Evolutionary conservation across 768 basidiomycete species (phyloP).

Genomic region (Hysterangium stoloniferum): DNA sequence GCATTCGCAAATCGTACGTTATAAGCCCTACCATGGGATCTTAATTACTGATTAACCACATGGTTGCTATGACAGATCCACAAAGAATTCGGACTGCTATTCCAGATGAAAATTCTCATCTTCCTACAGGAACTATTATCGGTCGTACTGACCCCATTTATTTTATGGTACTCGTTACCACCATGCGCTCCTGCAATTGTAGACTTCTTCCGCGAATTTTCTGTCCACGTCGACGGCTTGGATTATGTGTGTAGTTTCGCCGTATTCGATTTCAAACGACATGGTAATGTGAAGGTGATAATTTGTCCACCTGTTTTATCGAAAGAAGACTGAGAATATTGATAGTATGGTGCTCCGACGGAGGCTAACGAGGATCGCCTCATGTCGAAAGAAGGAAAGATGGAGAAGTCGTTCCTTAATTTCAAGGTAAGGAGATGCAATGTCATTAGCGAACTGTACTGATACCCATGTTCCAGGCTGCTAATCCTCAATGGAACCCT

Average conservation of each 20-base stretch:
- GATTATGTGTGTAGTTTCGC: slow-evolving; percentile 98
- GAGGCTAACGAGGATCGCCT: slow-evolving; percentile 60
- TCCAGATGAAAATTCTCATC: slow-evolving; percentile 84
- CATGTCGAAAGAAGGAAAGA: slow-evolving; percentile 89
- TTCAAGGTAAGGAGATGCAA: slow-evolving; percentile 57
- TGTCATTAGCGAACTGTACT: neutral
- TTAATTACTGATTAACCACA: slow-evolving; percentile 7
- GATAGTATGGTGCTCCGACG: slow-evolving; percentile 79
- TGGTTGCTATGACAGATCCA: slow-evolving; percentile 54
- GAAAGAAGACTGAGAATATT: slow-evolving; percentile 1
- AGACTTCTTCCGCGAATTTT: slow-evolving; percentile 98
- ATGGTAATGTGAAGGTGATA: slow-evolving; percentile 79
- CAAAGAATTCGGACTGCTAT: slow-evolving; percentile 83
- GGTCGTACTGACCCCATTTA: slow-evolving; percentile 88
- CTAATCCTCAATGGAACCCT: slow-evolving; percentile 94
- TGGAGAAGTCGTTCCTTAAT: slow-evolving; percentile 96
- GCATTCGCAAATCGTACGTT: slow-evolving; percentile 75
- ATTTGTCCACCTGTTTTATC: neutral
- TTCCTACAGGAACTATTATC: slow-evolving; percentile 87
- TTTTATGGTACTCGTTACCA: slow-evolving; percentile 90
- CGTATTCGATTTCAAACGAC: slow-evolving; percentile 94
- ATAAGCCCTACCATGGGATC: neutral
- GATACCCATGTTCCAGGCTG: slow-evolving; percentile 41
- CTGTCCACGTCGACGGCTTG: slow-evolving; percentile 91
- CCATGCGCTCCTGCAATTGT: slow-evolving; percentile 83